A percentile compares a stretch with the other conserved stretches of the same genome.
Evolutionary conservation across 768 basidiomycete genomes (phyloP).

Genomic region (Tricholomella constricta): DNA sequence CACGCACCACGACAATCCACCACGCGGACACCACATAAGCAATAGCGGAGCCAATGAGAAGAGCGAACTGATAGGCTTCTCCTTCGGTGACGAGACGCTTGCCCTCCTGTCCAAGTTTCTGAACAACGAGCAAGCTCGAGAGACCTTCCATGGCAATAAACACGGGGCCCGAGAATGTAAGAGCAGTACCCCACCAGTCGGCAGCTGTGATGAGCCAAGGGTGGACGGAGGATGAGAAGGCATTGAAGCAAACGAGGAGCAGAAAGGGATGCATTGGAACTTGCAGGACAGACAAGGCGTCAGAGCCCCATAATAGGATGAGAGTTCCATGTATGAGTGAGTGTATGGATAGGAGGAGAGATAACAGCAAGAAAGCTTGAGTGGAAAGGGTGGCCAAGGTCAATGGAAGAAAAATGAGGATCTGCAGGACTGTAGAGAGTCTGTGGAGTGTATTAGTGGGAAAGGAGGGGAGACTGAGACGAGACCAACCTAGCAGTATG

Average conservation of each 20-base stretch:
- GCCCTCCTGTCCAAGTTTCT: slow-evolving; percentile 78
- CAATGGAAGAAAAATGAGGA: slow-evolving; percentile 80
- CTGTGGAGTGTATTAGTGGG: slow-evolving; percentile 35
- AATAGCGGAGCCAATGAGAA: slow-evolving; percentile 75
- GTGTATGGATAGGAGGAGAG: slow-evolving; percentile 73
- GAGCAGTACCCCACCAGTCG: slow-evolving; percentile 70
- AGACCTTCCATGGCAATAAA: slow-evolving; percentile 85
- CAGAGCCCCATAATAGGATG: slow-evolving; percentile 68
- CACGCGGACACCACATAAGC: slow-evolving; percentile 82
- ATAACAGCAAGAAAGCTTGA: slow-evolving; percentile 78
- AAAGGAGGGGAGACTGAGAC: not conserved
- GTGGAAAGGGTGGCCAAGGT: slow-evolving; percentile 83
- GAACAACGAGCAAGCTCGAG: slow-evolving; percentile 80
- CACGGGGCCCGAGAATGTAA: slow-evolving; percentile 72
- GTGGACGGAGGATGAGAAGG: slow-evolving; percentile 66
- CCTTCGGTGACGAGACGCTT: slow-evolving; percentile 69
- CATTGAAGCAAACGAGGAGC: slow-evolving; percentile 84
- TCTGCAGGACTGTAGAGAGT: slow-evolving; percentile 76
- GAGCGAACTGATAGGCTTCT: slow-evolving; percentile 74
- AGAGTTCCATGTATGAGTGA: slow-evolving; percentile 84
- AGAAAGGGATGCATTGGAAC: slow-evolving; percentile 87
- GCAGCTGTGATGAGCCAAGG: slow-evolving; percentile 59
- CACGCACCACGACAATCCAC: slow-evolving; percentile 81
- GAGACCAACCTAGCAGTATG: slow-evolving; percentile 58
- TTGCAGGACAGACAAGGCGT: slow-evolving; percentile 74